A percentile compares a stretch with the other conserved stretches of the same genome.
Conservation (phyloP, 371 early-diverging fungal species). For the Rhizomucor pusillus region DNA sequence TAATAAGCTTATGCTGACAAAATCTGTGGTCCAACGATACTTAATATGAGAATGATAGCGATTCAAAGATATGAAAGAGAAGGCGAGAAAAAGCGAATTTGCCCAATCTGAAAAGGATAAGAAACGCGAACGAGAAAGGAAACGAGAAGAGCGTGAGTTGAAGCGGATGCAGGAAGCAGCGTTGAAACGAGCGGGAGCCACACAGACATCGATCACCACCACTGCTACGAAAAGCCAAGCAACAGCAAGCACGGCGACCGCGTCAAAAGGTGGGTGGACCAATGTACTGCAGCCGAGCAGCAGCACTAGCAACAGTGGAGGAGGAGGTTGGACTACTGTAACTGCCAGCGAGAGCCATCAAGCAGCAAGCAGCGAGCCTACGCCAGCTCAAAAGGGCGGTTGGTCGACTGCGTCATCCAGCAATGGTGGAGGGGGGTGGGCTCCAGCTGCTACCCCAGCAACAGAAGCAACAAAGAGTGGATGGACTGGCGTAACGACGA, state of each 20-base stretch:
- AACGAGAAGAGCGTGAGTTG: constrained; percentile 67
- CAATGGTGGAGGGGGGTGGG: background rate
- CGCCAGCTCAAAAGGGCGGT: background rate
- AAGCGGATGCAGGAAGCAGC: constrained; percentile 67
- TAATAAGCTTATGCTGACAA: constrained; percentile 8
- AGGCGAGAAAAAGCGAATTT: constrained; percentile 37
- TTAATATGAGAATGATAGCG: constrained; percentile 34
- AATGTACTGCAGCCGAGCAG: background rate
- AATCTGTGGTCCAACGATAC: background rate
- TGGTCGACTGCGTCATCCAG: background rate
- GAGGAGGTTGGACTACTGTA: background rate
- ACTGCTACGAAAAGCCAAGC: constrained; percentile 5
- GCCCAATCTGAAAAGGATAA: constrained; percentile 41
- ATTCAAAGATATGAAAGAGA: constrained; percentile 78
- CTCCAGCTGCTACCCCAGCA: background rate
- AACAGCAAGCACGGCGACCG: background rate
- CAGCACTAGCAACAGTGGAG: background rate
- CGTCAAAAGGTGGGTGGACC: background rate
- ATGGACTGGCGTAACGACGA: background rate
- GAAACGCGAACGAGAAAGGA: constrained; percentile 63
- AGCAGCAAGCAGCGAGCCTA: background rate
- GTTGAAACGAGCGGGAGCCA: constrained; percentile 37
- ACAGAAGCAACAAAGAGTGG: background rate
- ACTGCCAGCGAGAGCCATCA: background rate
- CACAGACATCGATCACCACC: constrained; percentile 1